Percentiles rank a stretch among this genome's conserved stretches.
These are phyloP conservation scores for Pelargonium citronellum DNA, from an alignment of 441 rosid genomes.

Conservation along the genomic window DNA sequence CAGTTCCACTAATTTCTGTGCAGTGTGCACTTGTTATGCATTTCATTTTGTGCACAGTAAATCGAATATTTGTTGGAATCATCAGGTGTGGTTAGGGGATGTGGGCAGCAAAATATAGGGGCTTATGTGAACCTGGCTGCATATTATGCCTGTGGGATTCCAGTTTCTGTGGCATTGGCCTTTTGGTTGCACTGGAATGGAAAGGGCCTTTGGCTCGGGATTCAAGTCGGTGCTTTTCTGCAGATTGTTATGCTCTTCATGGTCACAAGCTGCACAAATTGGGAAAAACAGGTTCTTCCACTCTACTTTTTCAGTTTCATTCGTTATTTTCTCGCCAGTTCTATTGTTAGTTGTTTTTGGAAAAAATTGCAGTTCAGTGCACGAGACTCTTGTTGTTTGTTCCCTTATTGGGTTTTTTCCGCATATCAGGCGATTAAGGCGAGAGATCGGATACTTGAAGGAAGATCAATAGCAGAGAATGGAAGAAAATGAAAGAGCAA, in stretches of 20 bases:
- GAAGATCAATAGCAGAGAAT: background rate
- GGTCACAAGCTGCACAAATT: slow-evolving; percentile 38
- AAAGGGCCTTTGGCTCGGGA: slow-evolving; percentile 56
- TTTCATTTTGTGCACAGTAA: too few relatives aligned
- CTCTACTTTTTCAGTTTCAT: background rate
- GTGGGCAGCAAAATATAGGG: slow-evolving; percentile 61
- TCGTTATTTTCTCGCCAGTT: background rate
- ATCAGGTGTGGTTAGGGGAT: slow-evolving; percentile 51
- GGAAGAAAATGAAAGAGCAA: too few relatives aligned
- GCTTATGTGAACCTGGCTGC: slow-evolving; percentile 54
- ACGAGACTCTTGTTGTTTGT: background rate
- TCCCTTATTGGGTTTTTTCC: background rate
- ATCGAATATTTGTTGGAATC: background rate
- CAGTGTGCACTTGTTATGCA: too few relatives aligned
- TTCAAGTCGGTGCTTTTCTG: slow-evolving; percentile 39
- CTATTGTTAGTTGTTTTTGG: background rate
- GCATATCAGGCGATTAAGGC: background rate
- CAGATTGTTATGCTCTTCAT: slow-evolving; percentile 35
- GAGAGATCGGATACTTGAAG: background rate
- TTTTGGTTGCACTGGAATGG: slow-evolving; percentile 42
- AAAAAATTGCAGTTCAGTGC: background rate
- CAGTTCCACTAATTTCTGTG: too few relatives aligned
- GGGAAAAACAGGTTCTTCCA: slow-evolving; percentile 40
- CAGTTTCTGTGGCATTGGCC: slow-evolving; percentile 40
- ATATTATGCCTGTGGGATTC: slow-evolving; percentile 49